These are phyloP conservation scores for Candida suzukii DNA, from an alignment of 805 yeast species.

Conservation along the genomic window DNA sequence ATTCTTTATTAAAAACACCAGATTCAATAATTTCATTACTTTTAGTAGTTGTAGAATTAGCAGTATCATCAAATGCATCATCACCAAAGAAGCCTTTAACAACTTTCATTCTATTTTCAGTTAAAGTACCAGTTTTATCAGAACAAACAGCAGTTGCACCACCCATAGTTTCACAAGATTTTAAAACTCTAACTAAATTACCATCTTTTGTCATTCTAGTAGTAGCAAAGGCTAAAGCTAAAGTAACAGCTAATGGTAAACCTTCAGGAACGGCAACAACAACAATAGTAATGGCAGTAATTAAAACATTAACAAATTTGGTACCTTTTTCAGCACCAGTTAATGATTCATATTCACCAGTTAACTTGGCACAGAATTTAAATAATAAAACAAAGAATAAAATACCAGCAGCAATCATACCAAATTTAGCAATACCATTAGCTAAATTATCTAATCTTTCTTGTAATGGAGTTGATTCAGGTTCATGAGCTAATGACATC, in stretches of 20 bases:
- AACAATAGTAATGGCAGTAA: constrained; percentile 84
- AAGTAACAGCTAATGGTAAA: constrained; percentile 91
- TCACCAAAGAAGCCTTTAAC: constrained; percentile 69
- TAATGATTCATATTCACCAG: constrained; percentile 35
- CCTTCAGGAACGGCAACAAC: constrained; percentile 99
- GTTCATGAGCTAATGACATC: constrained; percentile 67
- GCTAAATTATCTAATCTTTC: constrained; percentile 75
- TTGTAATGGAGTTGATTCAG: constrained; percentile 86
- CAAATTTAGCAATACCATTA: constrained; percentile 92
- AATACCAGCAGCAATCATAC: constrained; percentile 77
- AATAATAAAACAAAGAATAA: constrained; percentile 74
- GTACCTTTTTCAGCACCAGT: constrained; percentile 75
- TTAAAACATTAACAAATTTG: constrained; percentile 74
- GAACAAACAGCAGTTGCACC: constrained; percentile 96
- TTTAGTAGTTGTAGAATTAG: constrained; percentile 4
- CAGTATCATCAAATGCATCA: constrained; percentile 45
- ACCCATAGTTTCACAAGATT: constrained; percentile 98
- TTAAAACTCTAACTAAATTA: constrained; percentile 87
- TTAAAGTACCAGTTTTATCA: constrained; percentile 95
- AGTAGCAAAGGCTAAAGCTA: constrained; percentile 96
- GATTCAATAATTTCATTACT: constrained; percentile 1
- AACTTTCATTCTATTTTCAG: constrained; percentile 90
- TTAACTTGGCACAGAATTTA: constrained; percentile 59
- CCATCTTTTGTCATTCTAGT: constrained; percentile 97
- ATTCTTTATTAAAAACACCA: constrained; percentile 3